Conservation (phyloP, 768 basidiomycete species). For the Phylloporus sp. region DNA sequence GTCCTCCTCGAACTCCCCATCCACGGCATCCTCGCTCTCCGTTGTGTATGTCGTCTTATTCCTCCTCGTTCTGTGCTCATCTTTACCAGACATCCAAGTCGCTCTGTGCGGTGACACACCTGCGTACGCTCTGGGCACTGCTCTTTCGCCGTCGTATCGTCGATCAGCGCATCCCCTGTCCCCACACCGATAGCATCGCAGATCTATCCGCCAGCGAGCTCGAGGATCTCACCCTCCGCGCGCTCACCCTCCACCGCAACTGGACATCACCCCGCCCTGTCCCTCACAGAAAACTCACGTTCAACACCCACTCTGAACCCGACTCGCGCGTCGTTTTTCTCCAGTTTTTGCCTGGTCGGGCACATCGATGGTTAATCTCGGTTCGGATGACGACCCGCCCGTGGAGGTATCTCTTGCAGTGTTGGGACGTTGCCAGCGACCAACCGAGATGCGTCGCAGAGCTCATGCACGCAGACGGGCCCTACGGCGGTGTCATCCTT, state of each 20-base stretch:
- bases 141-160: constrained; percentile 42
- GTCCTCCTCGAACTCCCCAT: constrained; percentile 42
- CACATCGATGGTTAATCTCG: constrained; percentile 45
- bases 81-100: constrained; percentile 42
- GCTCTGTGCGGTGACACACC: constrained; percentile 41
- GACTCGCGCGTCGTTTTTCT: constrained; percentile 40
- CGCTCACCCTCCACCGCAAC: constrained; percentile 42
- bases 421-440: constrained; percentile 48
- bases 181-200: constrained; percentile 28
- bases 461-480: constrained; percentile 29
- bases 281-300: constrained; percentile 23
- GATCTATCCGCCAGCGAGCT: constrained; percentile 42
- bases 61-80: background rate
- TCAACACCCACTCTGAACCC: constrained; percentile 21
- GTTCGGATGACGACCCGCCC: constrained; percentile 29
- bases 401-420: constrained; percentile 41
- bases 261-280: constrained; percentile 46
- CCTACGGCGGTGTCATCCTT: constrained; percentile 42
- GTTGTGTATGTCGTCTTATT: constrained; percentile 39
- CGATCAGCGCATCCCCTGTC: constrained; percentile 44
- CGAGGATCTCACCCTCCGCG: constrained; percentile 38
- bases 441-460: constrained; percentile 42
- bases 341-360: constrained; percentile 44
- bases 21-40: constrained; percentile 40
- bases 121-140: constrained; percentile 47